These are phyloP conservation scores for Clonostachys sp. DNA, from an alignment of 2,329 filamentous ascomycete species.

Conservation along the genomic window DNA sequence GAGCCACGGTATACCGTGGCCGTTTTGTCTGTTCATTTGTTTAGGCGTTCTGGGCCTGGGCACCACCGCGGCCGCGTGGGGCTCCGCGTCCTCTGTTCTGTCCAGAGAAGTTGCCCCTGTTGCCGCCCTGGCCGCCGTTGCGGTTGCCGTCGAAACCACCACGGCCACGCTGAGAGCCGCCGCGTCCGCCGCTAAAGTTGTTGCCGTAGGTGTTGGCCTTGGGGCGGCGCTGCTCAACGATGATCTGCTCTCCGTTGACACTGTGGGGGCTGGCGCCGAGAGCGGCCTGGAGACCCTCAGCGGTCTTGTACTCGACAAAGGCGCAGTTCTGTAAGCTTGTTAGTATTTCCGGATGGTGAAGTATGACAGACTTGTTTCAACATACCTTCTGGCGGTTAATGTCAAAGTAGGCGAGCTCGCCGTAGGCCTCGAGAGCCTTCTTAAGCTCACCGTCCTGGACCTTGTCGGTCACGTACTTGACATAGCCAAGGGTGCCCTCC, in stretches of 20 bases:
- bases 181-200: constrained; percentile 61
- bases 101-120: constrained; percentile 68
- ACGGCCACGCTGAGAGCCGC: constrained; percentile 57
- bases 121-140: constrained; percentile 52
- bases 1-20: too few relatives aligned
- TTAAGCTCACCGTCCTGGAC: constrained; percentile 72
- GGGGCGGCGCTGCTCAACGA: constrained; percentile 83
- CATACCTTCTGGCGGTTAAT: constrained; percentile 79
- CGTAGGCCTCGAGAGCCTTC: constrained; percentile 65
- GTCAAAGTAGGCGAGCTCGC: constrained; percentile 69
- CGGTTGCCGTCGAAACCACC: constrained; percentile 59
- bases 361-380: constrained; percentile 1
- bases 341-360: not conserved
- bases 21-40: not conserved
- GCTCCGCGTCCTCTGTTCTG: constrained; percentile 62
- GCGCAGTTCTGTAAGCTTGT: constrained; percentile 72
- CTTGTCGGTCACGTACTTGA: constrained; percentile 93
- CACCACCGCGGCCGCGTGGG: constrained; percentile 58
- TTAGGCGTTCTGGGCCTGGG: constrained; percentile 49
- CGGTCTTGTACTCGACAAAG: constrained; percentile 86
- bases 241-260: constrained; percentile 76
- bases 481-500: constrained; percentile 78
- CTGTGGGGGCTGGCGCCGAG: constrained; percentile 80
- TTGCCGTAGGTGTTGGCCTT: constrained; percentile 68
- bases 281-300: constrained; percentile 78